Base-by-base conservation (phyloP, 192 early-diverging fungal species). In the Coemansia sp. region DNA sequence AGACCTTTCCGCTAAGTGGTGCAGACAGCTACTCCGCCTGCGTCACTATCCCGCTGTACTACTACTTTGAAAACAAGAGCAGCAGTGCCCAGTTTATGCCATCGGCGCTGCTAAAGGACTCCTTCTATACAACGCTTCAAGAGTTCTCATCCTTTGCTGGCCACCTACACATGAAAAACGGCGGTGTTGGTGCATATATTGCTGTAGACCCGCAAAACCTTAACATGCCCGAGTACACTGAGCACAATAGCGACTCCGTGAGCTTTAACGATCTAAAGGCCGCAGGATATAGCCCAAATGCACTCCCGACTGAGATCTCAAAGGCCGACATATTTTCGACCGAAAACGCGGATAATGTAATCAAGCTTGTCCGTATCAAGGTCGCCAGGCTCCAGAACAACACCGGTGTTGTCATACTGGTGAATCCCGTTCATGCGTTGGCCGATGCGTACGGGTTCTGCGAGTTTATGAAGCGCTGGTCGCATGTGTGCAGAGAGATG, bases 71-170 rank as follows among this genome's bases (percentile, higher is more conserved):
- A 13, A 75, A 75, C 48, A 9, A 37, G 9, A 19, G 54, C 8
- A 53, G 9, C 48, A 43, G 8, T 45, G 19, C 23, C n/a, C 18
- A 63, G 18, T 76, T 76, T 54, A 76, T 76, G 75, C 64, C 75
- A 9, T 40, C 47, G 3, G 42, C 37, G 18, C 21, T 56, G 38
- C 43, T 77, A 9, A 65, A 52, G 1, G 52, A 64, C n/a, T 71
- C 75, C 8, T 77, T 77, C 56, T 61, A 60, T 19, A 56, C 6
- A 39, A 42, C 65, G 0, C 37, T 77, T 0, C 19, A 65, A 16
- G 66, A 72, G 26, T 77, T 71, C 23, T 66, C 75, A 1, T 68
- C 72, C 50, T 42, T 77, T 10, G 66, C 50, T 6, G 75, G 75
- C 11, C 54, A 62, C 9, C 12, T 71, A 11, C 47, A 7, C 19